Conservation (phyloP, 2,329 filamentous ascomycete genomes). For the Trichoderma pleuroti region DNA sequence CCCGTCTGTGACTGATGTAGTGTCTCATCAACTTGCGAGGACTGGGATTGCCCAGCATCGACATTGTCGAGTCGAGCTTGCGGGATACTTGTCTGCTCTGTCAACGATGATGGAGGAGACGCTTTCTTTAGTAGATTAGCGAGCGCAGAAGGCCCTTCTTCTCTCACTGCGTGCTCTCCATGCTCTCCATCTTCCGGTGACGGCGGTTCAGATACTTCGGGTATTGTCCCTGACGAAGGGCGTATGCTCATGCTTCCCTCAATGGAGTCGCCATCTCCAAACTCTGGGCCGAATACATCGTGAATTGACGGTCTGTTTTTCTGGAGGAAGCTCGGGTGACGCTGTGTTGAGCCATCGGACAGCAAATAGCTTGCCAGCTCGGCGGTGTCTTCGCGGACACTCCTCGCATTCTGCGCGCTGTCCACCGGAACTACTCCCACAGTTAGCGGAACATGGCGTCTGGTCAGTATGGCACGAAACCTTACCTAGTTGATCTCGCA, state of each 20-base stretch:
- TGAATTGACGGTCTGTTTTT: slow-evolving; percentile 31
- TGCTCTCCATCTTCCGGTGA: slow-evolving; percentile 26
- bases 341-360: slow-evolving; percentile 53
- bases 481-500: slow-evolving; percentile 56
- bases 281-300: slow-evolving; percentile 28
- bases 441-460: slow-evolving; percentile 14
- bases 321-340: slow-evolving; percentile 46
- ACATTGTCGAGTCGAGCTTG: neutral
- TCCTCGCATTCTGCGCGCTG: slow-evolving; percentile 69
- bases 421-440: slow-evolving; percentile 52
- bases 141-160: slow-evolving; percentile 41
- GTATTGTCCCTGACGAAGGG: slow-evolving; percentile 48
- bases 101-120: slow-evolving; percentile 42
- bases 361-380: slow-evolving; percentile 82
- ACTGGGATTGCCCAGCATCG: neutral
- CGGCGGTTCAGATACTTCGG: slow-evolving; percentile 55
- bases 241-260: slow-evolving; percentile 27
- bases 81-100: slow-evolving; percentile 20
- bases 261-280: slow-evolving; percentile 22
- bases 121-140: slow-evolving; percentile 50
- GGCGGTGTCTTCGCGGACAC: slow-evolving; percentile 80
- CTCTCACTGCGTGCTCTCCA: slow-evolving; percentile 20
- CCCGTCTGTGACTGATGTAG: slow-evolving; percentile 17
- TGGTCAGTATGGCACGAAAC: slow-evolving; percentile 22
- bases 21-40: slow-evolving; percentile 13